Conservation (phyloP, 1,284 basidiomycete species). For the Somion occarium region DNA sequence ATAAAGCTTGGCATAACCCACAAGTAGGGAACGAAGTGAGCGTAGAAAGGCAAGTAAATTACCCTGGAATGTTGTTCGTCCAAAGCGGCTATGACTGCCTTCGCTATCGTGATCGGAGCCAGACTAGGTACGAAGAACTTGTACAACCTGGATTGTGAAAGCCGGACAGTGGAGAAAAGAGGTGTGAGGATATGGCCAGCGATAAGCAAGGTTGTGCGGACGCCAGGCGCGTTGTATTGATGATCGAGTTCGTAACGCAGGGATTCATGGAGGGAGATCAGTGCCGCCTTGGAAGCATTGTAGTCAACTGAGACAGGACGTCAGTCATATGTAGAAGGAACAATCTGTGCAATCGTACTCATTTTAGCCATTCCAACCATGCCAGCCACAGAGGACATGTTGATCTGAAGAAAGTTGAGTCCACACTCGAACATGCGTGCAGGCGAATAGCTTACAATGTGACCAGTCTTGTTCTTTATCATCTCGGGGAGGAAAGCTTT, state of each 20-base stretch:
- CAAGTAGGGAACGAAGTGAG: slow-evolving; percentile 53
- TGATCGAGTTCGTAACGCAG: slow-evolving; percentile 83
- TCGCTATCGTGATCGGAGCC: slow-evolving; percentile 70
- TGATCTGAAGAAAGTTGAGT: slow-evolving; percentile 45
- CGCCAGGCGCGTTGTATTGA: slow-evolving; percentile 67
- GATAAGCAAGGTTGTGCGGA: slow-evolving; percentile 79
- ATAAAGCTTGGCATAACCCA: slow-evolving; percentile 64
- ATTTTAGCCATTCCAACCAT: slow-evolving; percentile 74
- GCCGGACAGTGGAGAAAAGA: slow-evolving; percentile 60
- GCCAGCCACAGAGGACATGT: slow-evolving; percentile 79
- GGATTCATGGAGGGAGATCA: slow-evolving; percentile 72
- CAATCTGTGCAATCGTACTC: slow-evolving; percentile 48
- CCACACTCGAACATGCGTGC: not conserved
- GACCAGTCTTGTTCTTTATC: slow-evolving; percentile 73
- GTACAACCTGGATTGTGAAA: slow-evolving; percentile 49
- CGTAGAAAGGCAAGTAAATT: slow-evolving; percentile 73
- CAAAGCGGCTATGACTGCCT: slow-evolving; percentile 73
- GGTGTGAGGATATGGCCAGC: slow-evolving; percentile 74
- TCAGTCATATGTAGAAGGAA: slow-evolving; percentile 6
- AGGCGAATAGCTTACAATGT: slow-evolving; percentile 59
- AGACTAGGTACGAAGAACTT: slow-evolving; percentile 75
- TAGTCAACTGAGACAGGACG: slow-evolving; percentile 67
- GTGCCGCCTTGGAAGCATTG: slow-evolving; percentile 82
- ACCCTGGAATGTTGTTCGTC: slow-evolving; percentile 73
- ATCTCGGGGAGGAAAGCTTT: slow-evolving; percentile 93